Percentiles rank a stretch among this genome's conserved stretches.
Conservation (phyloP, 805 yeast genomes). For the Kodamaea kaohsiungensis region DNA sequence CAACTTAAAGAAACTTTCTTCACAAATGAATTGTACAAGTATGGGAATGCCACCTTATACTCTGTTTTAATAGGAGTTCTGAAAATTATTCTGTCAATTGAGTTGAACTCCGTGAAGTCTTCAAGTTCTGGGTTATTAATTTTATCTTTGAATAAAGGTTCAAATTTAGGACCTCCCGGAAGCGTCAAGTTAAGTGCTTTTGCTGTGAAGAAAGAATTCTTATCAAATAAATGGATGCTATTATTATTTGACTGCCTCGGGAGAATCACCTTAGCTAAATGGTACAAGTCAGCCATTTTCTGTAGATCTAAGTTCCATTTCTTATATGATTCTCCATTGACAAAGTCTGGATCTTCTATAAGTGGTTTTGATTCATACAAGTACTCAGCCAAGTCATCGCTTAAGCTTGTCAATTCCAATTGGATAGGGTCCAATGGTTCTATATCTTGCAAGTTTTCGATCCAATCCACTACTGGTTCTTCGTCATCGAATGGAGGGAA, state of each 20-base stretch:
- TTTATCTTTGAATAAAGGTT: conserved; percentile 69
- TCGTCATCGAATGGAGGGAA: conserved; percentile 98
- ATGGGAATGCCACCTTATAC: conserved; percentile 84
- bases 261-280: conserved; percentile 70
- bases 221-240: conserved; percentile 56
- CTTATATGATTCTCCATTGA: conserved; percentile 78
- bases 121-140: conserved; percentile 60
- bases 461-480: conserved; percentile 85
- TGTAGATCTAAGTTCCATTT: conserved; percentile 65
- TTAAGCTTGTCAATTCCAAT: conserved; percentile 57
- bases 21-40: conserved; percentile 76
- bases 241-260: conserved; percentile 36
- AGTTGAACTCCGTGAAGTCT: conserved; percentile 87
- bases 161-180: conserved; percentile 97
- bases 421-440: conserved; percentile 74
- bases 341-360: conserved; percentile 51
- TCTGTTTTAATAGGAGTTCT: conserved; percentile 78
- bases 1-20: conserved; percentile 59
- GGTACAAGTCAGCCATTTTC: conserved; percentile 64
- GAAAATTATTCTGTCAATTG: conserved; percentile 83
- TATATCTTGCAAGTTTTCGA: conserved; percentile 72
- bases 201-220: conserved; percentile 81
- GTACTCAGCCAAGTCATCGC: conserved; percentile 73
- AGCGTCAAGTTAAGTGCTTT: conserved; percentile 84
- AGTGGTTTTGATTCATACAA: conserved; percentile 78